phyloP scores from a whole-genome alignment of 148 eudicot species.

The Cornus controversa region DNA sequence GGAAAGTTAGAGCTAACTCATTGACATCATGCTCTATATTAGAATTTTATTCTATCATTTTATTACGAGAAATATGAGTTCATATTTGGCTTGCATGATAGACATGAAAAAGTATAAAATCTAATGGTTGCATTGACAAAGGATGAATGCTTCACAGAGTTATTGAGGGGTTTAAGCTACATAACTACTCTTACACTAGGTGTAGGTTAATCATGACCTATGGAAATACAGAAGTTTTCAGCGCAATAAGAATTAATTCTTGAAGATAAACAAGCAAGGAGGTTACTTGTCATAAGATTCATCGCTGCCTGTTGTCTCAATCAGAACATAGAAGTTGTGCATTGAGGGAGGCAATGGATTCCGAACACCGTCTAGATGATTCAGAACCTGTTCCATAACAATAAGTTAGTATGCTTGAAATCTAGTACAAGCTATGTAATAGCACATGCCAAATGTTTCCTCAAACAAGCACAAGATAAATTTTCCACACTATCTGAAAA shows the following conservation, averaged over 20 bases:
- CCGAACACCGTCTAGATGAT: constrained; percentile 76
- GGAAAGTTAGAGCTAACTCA: too few species aligned
- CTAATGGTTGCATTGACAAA: too few species aligned
- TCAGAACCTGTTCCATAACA: constrained; percentile 59
- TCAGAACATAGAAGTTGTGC: constrained; percentile 84
- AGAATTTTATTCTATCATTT: too few species aligned
- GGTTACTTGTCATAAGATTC: constrained; percentile 81
- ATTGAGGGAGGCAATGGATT: constrained; percentile 77
- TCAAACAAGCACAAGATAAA: not conserved
- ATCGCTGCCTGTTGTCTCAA: constrained; percentile 92
- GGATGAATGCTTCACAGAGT: too few species aligned
- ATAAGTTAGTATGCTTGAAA: not conserved
- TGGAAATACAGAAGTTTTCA: not conserved
- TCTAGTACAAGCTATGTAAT: not conserved
- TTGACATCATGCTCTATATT: too few species aligned
- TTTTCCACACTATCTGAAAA: not conserved
- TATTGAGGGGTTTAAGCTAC: too few species aligned
- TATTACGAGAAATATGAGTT: too few species aligned
- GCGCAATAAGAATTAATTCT: not conserved
- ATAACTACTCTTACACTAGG: too few species aligned
- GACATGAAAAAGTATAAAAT: too few species aligned
- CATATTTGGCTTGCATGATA: too few species aligned
- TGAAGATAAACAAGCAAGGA: constrained; percentile 21
- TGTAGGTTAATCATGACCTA: not conserved
- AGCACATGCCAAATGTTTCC: not conserved